A percentile compares a stretch with the other conserved stretches of the same genome.
Evolutionary conservation across 2,329 filamentous ascomycete genomes (phyloP).

Genomic region (Lasiodiplodia citricola): DNA sequence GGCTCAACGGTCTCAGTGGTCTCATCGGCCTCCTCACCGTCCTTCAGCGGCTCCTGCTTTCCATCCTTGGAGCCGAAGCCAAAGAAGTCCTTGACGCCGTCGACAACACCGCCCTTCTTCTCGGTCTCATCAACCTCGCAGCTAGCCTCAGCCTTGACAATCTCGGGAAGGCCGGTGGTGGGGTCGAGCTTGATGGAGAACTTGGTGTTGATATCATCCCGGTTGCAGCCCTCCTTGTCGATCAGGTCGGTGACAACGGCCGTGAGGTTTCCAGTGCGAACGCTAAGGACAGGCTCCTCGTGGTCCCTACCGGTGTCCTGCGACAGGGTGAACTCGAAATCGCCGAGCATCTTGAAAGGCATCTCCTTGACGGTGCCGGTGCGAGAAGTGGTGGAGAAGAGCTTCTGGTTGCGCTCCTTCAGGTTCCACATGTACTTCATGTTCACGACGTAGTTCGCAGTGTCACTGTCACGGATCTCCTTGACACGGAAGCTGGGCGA

Average conservation of each 20-base stretch:
- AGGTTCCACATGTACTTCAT: conserved; percentile 74
- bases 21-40: conserved; percentile 56
- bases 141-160: conserved; percentile 76
- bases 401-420: conserved; percentile 75
- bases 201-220: conserved; percentile 79
- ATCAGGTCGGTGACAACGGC: conserved; percentile 78
- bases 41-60: conserved; percentile 73
- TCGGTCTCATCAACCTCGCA: conserved; percentile 74
- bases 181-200: conserved; percentile 74
- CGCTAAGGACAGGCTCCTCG: conserved; percentile 67
- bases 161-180: conserved; percentile 79
- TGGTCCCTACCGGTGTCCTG: conserved; percentile 64
- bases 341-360: conserved; percentile 78
- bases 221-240: conserved; percentile 77
- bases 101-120: conserved; percentile 78
- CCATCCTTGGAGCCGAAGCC: conserved; percentile 89
- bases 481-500: conserved; percentile 98
- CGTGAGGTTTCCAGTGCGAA: conserved; percentile 86
- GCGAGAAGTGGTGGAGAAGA: conserved; percentile 80
- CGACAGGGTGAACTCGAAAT: conserved; percentile 81
- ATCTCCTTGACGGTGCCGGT: conserved; percentile 83
- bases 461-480: conserved; percentile 87
- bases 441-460: conserved; percentile 72
- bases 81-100: conserved; percentile 94
- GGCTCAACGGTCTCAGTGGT: conserved; percentile 47